phyloP scores from a whole-genome alignment of 2,329 filamentous ascomycete species.

The Cadophora malorum region DNA sequence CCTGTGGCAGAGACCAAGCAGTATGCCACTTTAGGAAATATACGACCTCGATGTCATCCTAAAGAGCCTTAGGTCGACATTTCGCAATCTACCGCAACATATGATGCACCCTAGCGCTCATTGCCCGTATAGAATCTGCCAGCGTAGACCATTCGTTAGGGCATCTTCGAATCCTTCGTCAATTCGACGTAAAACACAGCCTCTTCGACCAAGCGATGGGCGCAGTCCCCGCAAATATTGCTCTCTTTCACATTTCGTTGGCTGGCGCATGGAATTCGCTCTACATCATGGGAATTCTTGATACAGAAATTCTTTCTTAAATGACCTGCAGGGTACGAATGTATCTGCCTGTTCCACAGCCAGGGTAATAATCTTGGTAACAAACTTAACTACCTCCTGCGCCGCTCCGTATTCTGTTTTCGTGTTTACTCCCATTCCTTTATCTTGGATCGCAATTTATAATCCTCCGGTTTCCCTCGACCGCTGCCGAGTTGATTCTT shows the following conservation, averaged over 20 bases:
- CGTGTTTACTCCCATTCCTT: neutral
- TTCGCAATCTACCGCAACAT: neutral
- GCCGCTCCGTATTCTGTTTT: neutral
- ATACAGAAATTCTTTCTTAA: neutral
- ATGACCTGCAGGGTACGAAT: neutral
- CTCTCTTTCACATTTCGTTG: neutral
- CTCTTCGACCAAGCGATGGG: neutral
- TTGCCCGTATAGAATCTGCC: neutral
- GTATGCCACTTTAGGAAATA: neutral
- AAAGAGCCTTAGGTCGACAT: neutral
- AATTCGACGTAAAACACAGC: conserved; percentile 1
- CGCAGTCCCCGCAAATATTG: neutral
- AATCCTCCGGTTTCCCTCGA: neutral
- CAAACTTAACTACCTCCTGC: neutral
- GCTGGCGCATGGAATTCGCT: neutral
- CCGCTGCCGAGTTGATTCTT: neutral
- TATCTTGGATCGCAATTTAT: neutral
- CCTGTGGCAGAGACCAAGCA: neutral
- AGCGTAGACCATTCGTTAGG: neutral
- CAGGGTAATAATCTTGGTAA: neutral
- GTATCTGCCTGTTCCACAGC: conserved; percentile 5
- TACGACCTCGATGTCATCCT: neutral
- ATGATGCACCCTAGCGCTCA: neutral
- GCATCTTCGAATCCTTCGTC: neutral
- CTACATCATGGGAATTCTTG: neutral